These are phyloP conservation scores for Phytophthora vignae DNA, from an alignment of 352 stramenopile genomes.

Conservation along the genomic window DNA sequence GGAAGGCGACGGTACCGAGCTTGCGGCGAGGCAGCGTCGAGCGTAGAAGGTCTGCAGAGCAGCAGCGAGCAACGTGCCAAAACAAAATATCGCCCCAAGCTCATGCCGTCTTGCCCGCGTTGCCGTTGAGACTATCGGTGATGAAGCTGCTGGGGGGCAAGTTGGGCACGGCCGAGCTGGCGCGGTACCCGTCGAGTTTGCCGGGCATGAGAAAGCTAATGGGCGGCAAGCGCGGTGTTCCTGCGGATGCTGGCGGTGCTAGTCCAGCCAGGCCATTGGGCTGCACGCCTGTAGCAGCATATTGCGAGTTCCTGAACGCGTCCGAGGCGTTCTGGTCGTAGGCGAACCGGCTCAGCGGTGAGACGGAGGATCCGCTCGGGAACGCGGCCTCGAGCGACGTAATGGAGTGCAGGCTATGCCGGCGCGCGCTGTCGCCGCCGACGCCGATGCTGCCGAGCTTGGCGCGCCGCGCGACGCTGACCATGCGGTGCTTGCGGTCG, in stretches of 20 bases:
- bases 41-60: constrained; percentile 18
- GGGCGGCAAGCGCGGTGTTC: constrained; percentile 59
- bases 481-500: constrained; percentile 88
- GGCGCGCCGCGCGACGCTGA: constrained; percentile 73
- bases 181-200: constrained; percentile 73
- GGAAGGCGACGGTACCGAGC: constrained; percentile 25
- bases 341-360: constrained; percentile 37
- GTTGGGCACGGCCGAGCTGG: constrained; percentile 43
- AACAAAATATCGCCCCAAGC: constrained; percentile 20
- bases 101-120: constrained; percentile 71
- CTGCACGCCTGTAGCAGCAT: constrained; percentile 16
- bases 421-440: constrained; percentile 40
- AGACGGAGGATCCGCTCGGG: constrained; percentile 36
- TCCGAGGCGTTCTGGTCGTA: constrained; percentile 49
- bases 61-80: constrained; percentile 19
- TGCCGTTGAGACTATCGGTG: constrained; percentile 44
- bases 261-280: constrained; percentile 22
- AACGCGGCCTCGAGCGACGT: constrained; percentile 52
- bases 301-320: constrained; percentile 45
- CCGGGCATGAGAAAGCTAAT: constrained; percentile 82
- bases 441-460: constrained; percentile 77
- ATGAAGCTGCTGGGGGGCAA: constrained; percentile 67
- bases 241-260: constrained; percentile 15
- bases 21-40: constrained; percentile 15
- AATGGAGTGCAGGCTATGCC: constrained; percentile 53